Base-by-base conservation (phyloP, 2,329 filamentous ascomycete species). In the Xylariales sp. region DNA sequence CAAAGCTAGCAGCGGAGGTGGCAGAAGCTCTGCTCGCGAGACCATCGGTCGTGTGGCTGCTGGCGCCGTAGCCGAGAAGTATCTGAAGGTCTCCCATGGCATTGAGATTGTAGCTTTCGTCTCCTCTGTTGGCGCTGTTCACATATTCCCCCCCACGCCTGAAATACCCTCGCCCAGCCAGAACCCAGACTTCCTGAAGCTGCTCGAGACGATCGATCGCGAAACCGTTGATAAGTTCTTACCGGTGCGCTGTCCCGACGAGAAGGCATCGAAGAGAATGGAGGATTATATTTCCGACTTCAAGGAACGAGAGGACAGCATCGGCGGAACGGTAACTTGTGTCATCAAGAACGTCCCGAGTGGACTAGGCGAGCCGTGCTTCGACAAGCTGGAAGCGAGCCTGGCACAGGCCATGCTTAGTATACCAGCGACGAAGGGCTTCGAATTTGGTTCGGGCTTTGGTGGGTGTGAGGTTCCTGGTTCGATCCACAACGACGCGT, bases 391-490 rank as follows among this genome's bases (percentile, higher is more conserved):
- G 32, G 90, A 98, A 71, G 93, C 93, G 6, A 80, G 78, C 60
- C 80, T 98, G 34, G 90, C 81, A 19, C 91, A 97, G 59, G 93
- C 87, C 37, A 97, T 98, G 87, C 77, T 97, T 49, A 88, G 82
- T 60, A 95, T 97, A 55, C 93, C 93, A 4, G 89, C 93, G 3
- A 91, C 86, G 27, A 98, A 97, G 70, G 91, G 86, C 41, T 97
- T 97, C 59, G 91, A 97, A 62, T 84, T 97, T 51, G 93, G 93
- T 41, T 95, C 87, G 40, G 93, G 93, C 10, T 97, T 97, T 63
- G 82, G 76, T 38, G 91, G 93, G 44, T 86, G 85, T 56, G 85
- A 90, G 61, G 76, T 97, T 28, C 84, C 85, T 2, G 91, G 93
- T 16, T 93, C 86, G n/a, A 75, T 76, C 41, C 90, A 97, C 76